phyloP scores from a whole-genome alignment of 2,329 filamentous ascomycete species.

The Colletotrichum euphorbiae region DNA sequence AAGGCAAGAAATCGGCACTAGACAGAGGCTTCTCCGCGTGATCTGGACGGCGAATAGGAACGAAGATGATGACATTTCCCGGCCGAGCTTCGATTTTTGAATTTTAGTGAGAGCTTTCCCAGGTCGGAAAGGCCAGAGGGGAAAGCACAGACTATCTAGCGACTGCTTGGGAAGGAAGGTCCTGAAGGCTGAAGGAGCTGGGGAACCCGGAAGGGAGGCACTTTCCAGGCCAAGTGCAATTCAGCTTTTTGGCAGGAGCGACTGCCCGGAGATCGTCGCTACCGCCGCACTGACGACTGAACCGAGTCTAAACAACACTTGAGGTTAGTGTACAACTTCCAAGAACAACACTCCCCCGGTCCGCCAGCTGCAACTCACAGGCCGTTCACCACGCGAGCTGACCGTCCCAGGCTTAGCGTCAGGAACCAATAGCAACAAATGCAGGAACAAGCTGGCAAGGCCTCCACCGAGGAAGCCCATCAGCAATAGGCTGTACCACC shows the following conservation, averaged over 20 bases:
- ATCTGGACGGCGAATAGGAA: constrained; percentile 22
- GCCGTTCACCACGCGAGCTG: constrained; percentile 2
- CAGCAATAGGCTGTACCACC: neutral
- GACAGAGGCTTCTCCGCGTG: too few species aligned
- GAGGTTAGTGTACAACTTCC: too few species aligned
- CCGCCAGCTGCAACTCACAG: neutral
- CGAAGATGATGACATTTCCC: constrained; percentile 30
- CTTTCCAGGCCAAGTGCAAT: neutral
- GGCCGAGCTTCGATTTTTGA: neutral
- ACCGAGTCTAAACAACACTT: too few species aligned
- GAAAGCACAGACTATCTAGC: constrained; percentile 15
- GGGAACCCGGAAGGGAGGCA: constrained; percentile 2
- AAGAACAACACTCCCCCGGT: too few species aligned
- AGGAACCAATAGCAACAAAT: constrained; percentile 23
- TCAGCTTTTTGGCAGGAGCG: neutral
- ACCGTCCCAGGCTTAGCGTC: constrained; percentile 34
- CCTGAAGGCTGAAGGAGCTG: neutral
- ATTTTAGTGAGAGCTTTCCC: neutral
- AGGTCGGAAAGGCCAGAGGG: neutral
- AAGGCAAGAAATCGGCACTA: constrained; percentile 15
- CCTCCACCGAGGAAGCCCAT: constrained; percentile 1
- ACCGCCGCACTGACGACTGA: neutral
- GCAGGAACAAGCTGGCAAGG: constrained; percentile 19
- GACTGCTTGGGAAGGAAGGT: constrained; percentile 28
- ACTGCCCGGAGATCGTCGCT: too few species aligned